A percentile compares a stretch with the other conserved stretches of the same genome.
Conservation (phyloP, 148 eudicot species). For the Pharnaceum exiguum region DNA sequence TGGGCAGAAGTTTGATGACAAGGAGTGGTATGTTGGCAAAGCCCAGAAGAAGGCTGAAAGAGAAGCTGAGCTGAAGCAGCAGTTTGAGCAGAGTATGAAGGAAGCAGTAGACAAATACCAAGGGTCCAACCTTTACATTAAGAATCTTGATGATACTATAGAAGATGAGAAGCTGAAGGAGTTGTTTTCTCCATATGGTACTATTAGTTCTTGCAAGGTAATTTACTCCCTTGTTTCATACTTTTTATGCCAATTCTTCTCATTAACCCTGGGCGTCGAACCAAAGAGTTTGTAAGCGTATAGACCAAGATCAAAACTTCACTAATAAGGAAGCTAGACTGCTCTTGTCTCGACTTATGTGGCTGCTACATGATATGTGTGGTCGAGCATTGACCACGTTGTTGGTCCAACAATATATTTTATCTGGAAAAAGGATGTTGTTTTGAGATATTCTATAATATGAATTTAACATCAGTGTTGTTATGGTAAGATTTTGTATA, state of each 20-base stretch:
- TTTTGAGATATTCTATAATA: too few relatives aligned
- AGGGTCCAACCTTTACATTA: conserved; percentile 69
- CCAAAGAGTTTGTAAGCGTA: too few relatives aligned
- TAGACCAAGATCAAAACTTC: too few relatives aligned
- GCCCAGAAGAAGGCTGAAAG: conserved; percentile 88
- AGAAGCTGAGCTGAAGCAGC: conserved; percentile 56
- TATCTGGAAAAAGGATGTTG: too few relatives aligned
- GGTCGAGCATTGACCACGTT: too few relatives aligned
- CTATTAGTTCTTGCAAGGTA: conserved; percentile 88
- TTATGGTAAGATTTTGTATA: too few relatives aligned
- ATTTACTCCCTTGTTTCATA: conserved; percentile 15
- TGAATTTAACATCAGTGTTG: too few relatives aligned
- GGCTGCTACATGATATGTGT: too few relatives aligned
- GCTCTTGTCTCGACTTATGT: too few relatives aligned
- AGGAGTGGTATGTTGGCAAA: conserved; percentile 92
- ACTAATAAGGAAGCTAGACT: too few relatives aligned
- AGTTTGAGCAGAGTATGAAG: conserved; percentile 60
- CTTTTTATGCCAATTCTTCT: neutral
- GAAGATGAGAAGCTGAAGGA: conserved; percentile 84
- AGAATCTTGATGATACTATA: conserved; percentile 80
- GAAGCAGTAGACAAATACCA: conserved; percentile 69
- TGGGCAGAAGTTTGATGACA: conserved; percentile 65
- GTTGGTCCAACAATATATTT: too few relatives aligned
- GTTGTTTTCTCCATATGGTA: conserved; percentile 62
- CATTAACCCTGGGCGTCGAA: neutral